Base-by-base conservation (phyloP, 768 basidiomycete species). In the Suillus luteus region DNA sequence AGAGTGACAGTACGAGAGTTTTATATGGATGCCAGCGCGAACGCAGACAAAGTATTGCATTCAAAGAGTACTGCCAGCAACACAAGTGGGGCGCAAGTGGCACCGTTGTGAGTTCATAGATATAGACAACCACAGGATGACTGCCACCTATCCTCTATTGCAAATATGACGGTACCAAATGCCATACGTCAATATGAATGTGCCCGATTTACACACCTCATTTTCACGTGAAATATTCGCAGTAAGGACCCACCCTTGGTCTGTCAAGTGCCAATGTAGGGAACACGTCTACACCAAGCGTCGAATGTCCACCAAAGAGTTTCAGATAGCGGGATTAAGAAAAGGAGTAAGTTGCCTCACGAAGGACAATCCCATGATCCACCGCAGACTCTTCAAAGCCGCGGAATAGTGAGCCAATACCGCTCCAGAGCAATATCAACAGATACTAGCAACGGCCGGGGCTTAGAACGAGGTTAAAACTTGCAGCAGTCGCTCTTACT, bases 271-370 rank as follows among this genome's bases (percentile, higher is more conserved):
- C 55, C 10, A 73, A 71, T 1, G 70, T 75, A 61, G 68, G 66
- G 71, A 84, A 83, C 69, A 84, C 82, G 73, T 84, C 83, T 55
- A 78, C 72, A 77, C 83, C 74, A 71, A 31, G 51, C 14, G n/a
- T 63, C 43, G 7, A 43, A 46, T 19, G 15, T 17, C 15, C 43
- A 61, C 69, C 67, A 33, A 67, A 62, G 35, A 81, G 72, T 46
- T 76, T 74, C 10, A 31, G 17, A 5, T 17, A 52, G 17, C 5
- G 2, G 17, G 10, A 10, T 31, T 10, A 17, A 52, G 12, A 22
- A 46, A 48, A 22, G 14, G 14, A 52, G 51, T 52, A 22, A 46
- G 22, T 22, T 48, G 19, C 51, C 31, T 33, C 19, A 19, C 19
- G 11, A 33, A 17, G 51, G 31, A 33, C 10, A 19, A 33, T 17